Evolutionary conservation across 768 basidiomycete species (phyloP), one percentile per base, ranked within the genome.

Genomic region (Agrocybe chaxingu): DNA sequence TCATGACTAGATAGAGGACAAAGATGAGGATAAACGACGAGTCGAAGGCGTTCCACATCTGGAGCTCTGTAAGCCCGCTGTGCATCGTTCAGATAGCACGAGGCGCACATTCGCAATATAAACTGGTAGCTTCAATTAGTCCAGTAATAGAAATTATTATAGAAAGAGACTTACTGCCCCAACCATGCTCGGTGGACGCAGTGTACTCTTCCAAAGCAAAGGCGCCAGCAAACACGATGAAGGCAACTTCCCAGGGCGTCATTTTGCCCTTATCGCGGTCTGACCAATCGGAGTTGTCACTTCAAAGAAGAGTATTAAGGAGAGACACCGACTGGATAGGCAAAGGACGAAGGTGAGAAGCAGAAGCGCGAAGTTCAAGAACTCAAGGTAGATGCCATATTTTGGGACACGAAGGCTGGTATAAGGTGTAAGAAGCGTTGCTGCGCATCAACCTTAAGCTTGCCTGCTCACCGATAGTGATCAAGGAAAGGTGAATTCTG

Each of bases 31-130:
- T 76, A 63, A 91, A 91, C 0, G 79, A 76, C 18, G 87, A 84
- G 66, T 91, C 93, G 57, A 95, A 92, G 4, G 82, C 85, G 62
- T 93, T 95, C 93, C 93, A 96, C 55, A 94, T 82, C 89, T 94
- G 24, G 16, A 24, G 24, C 3, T 24, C 24, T 24, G 5, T 24
- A 24, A 24, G 24, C 24, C 24, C 5, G 24, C 24, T 5, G 5
- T 24, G 24, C 24, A 24, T 24, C 24, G 24, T 24, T 5, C 24
- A 24, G 24, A 24, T 24, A 24, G 24, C 7, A 16, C 24, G 19
- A 32, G 32, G 56, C 54, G 61, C 62, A 89, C 90, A 61, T 91
- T 92, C 16, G 91, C 89, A 38, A 91, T 81, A 64, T 94, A 94
- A 47, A 94, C 91, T 77, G 42, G n/a, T 19, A 19, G 33, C 52